Conservation (phyloP, 2,329 filamentous ascomycete genomes). For the Pseudophaeomoniella oleicola region DNA sequence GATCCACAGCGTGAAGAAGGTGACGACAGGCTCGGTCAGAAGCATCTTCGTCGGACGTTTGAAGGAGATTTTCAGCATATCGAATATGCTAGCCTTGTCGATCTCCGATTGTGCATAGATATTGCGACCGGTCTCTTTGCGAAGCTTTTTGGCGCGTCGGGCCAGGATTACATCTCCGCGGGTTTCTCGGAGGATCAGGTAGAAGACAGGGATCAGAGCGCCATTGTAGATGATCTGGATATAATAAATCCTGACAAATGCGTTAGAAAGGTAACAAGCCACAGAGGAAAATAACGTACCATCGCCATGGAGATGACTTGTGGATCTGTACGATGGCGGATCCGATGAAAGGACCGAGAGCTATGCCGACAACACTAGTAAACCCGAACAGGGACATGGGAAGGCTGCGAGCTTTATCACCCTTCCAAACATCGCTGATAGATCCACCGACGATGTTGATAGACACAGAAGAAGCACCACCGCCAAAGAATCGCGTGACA, state of each 20-base stretch:
- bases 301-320: conserved; percentile 23
- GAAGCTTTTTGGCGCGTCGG: conserved; percentile 23
- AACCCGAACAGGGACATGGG: conserved; percentile 29
- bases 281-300: conserved; percentile 15
- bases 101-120: conserved; percentile 18
- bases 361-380: conserved; percentile 27
- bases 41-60: conserved; percentile 18
- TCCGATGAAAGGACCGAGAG: conserved; percentile 29
- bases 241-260: conserved; percentile 26
- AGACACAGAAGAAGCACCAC: conserved; percentile 26
- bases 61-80: conserved; percentile 5
- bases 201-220: conserved; percentile 24
- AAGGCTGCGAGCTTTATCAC: conserved; percentile 23
- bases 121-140: conserved; percentile 17
- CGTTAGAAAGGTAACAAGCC: conserved; percentile 5
- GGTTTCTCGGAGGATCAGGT: conserved; percentile 25
- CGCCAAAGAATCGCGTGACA: conserved; percentile 28
- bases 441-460: conserved; percentile 25
- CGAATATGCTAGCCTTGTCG: conserved; percentile 5
- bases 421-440: conserved; percentile 22
- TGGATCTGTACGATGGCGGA: conserved; percentile 21
- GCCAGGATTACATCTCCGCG: conserved; percentile 26
- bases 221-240: conserved; percentile 30
- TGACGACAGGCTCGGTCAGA: conserved; percentile 26
- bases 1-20: conserved; percentile 29